A percentile compares a stretch with the other conserved stretches of the same genome.
phyloP scores from a whole-genome alignment of 2,329 filamentous ascomycete genomes.

The Lecanicillium sp. region DNA sequence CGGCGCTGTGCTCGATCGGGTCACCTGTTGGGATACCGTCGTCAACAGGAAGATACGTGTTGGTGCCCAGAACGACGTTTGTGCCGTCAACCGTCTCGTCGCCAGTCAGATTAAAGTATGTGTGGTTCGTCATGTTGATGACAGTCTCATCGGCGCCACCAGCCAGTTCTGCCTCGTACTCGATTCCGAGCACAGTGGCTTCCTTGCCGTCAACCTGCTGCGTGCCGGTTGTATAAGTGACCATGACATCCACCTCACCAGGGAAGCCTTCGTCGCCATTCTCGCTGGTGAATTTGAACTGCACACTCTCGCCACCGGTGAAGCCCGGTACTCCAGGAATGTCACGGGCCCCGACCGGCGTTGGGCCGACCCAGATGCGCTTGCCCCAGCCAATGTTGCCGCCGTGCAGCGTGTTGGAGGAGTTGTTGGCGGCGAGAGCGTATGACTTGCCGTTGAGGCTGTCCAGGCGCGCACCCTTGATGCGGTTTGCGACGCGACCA shows the following conservation, averaged over 20 bases:
- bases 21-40: constrained; percentile 62
- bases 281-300: constrained; percentile 58
- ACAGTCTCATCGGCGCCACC: constrained; percentile 79
- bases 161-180: constrained; percentile 81
- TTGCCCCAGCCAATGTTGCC: constrained; percentile 74
- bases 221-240: constrained; percentile 71
- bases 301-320: constrained; percentile 56
- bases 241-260: constrained; percentile 67
- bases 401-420: constrained; percentile 67
- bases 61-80: constrained; percentile 57
- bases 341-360: constrained; percentile 40
- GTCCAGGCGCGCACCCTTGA: constrained; percentile 62
- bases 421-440: constrained; percentile 66
- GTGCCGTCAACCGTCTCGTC: constrained; percentile 46
- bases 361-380: constrained; percentile 66
- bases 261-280: constrained; percentile 89
- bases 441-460: constrained; percentile 66
- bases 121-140: constrained; percentile 93
- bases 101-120: constrained; percentile 60
- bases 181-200: constrained; percentile 68
- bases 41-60: constrained; percentile 66
- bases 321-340: constrained; percentile 43
- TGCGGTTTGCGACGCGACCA: constrained; percentile 75
- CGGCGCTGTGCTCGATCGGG: constrained; percentile 55
- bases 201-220: constrained; percentile 54